A percentile compares a stretch with the other conserved stretches of the same genome.
Evolutionary conservation across 2,329 filamentous ascomycete genomes (phyloP).

Genomic region (Colletotrichum shisoi): DNA sequence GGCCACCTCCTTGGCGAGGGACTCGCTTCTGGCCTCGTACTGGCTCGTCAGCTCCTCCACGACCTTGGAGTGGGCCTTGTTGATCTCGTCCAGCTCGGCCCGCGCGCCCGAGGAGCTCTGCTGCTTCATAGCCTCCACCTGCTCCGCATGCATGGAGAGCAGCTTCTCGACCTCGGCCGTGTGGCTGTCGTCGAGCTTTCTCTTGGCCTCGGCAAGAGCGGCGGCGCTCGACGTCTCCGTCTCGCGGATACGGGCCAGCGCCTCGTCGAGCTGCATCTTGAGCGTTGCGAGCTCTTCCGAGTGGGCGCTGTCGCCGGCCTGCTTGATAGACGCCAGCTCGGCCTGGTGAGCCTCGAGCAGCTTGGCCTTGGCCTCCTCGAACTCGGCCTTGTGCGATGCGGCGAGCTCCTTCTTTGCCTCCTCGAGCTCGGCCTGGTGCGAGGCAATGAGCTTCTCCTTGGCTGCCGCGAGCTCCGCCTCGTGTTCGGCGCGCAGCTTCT

Average conservation of each 20-base stretch:
- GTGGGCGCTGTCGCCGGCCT: constrained; percentile 48
- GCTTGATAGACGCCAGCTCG: constrained; percentile 46
- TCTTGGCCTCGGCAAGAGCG: constrained; percentile 56
- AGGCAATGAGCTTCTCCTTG: constrained; percentile 53
- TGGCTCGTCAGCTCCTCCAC: constrained; percentile 54
- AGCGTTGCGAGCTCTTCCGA: constrained; percentile 49
- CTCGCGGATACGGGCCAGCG: constrained; percentile 46
- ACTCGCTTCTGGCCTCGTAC: constrained; percentile 48
- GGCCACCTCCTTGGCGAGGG: constrained; percentile 44
- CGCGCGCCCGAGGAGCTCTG: constrained; percentile 50
- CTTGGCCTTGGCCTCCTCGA: constrained; percentile 48
- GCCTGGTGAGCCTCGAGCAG: constrained; percentile 45
- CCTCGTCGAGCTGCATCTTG: constrained; percentile 48
- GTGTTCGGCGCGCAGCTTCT: constrained; percentile 46
- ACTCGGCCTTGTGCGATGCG: constrained; percentile 50
- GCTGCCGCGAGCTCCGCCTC: constrained; percentile 45
- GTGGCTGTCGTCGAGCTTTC: constrained; percentile 56
- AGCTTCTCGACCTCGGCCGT: constrained; percentile 59
- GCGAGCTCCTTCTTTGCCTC: constrained; percentile 50
- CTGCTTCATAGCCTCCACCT: constrained; percentile 52
- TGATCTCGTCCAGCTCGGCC: constrained; percentile 56
- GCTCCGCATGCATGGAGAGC: constrained; percentile 53
- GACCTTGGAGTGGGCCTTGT: constrained; percentile 50
- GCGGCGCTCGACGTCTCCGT: constrained; percentile 54
- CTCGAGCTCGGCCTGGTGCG: constrained; percentile 53